phyloP scores from a whole-genome alignment of 148 eudicot species.

The Heliamphora exappendiculata region DNA sequence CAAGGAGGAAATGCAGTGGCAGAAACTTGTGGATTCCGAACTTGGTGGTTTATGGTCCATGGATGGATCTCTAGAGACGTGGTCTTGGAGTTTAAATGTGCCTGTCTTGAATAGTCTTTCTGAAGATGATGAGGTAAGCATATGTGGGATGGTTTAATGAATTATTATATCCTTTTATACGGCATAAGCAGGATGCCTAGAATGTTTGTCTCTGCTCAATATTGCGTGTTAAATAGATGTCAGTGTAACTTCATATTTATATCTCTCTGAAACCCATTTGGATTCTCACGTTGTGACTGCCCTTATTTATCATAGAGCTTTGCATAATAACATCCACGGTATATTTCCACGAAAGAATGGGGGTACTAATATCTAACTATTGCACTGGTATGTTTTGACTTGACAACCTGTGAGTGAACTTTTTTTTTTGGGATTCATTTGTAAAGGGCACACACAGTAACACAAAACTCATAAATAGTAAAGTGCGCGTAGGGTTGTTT shows the following conservation, averaged over 20 bases:
- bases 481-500: background rate
- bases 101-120: slow-evolving; percentile 89
- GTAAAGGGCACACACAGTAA: background rate
- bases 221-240: background rate
- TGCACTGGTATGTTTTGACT: background rate
- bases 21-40: slow-evolving; percentile 60
- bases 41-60: slow-evolving; percentile 78
- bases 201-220: background rate
- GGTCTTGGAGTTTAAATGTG: slow-evolving; percentile 99
- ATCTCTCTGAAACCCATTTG: background rate
- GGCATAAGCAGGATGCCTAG: background rate
- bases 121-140: slow-evolving; percentile 69
- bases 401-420: background rate
- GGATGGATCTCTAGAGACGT: slow-evolving; percentile 93
- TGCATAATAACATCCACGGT: background rate
- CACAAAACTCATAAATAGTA: background rate
- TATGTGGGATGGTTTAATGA: background rate
- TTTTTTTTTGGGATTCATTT: background rate
- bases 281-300: background rate
- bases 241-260: background rate
- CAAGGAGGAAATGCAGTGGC: slow-evolving; percentile 83
- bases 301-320: background rate
- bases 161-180: background rate
- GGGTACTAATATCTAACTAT: background rate
- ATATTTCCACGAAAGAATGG: background rate